Evolutionary conservation across 2,329 filamentous ascomycete species (phyloP), one percentile per base, ranked within the genome.

Genomic region (Passalora sequoiae): DNA sequence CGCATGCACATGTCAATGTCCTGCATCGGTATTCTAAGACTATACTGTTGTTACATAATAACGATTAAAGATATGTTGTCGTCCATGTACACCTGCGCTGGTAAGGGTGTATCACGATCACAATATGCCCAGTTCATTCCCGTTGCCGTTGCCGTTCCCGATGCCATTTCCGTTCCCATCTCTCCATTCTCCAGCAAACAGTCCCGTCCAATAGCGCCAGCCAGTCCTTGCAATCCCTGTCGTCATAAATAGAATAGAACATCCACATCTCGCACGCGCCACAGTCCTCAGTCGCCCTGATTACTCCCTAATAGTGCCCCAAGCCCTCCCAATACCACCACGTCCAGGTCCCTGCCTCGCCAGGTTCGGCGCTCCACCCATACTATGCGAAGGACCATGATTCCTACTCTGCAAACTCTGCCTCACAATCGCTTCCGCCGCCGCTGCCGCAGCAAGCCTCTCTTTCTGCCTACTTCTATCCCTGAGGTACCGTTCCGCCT

Each of bases 381-480:
- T 19, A 31, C 49, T 51, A 28, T 52, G 46, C 16, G 43, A 47
- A 17, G 47, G 25, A 3, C 44, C 46, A 27, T 49, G 49, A 25
- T 47, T 44, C 39, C 56, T 49, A n/a, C 77, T 73, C 62, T 80
- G 77, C 45, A 95, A 77, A 68, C 91, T 97, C 70, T 96, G 89
- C 63, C 85, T 81, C 41, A 98, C 91, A 67, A 98, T 98, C 66
- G 89, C 80, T 59, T 94, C 89, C 3, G 92, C 92, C 1, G 91
- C 91, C 13, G 89, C 87, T 4, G 88, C 83, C 1, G 91, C 89
- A 4, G 88, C 87, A 61, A 96, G 80, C 53, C 92, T 77, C 70
- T 97, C 92, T 72, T 94, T 94, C 64, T 98, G 92, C 52, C 92
- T 77, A 62, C 88, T 89, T 30, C 92, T 75, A 65, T 97, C 91